phyloP scores from a whole-genome alignment of 768 basidiomycete genomes.

The Lanmaoa rubissima region DNA sequence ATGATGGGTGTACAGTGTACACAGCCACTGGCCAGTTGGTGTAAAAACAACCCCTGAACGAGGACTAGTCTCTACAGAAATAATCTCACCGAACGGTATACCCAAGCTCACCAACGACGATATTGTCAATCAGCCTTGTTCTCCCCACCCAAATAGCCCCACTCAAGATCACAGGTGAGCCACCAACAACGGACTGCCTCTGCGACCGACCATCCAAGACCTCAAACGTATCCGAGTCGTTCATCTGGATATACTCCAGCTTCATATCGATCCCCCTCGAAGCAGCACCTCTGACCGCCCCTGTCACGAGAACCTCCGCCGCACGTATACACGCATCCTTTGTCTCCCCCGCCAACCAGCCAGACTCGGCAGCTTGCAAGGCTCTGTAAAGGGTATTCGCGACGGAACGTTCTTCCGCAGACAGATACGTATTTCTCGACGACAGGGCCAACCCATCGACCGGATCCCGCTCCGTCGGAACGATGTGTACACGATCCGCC shows the following conservation, averaged over 20 bases:
- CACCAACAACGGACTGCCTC: slow-evolving; percentile 24
- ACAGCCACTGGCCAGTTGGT: slow-evolving; percentile 14
- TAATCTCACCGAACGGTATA: background rate
- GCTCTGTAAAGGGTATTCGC: slow-evolving; percentile 70
- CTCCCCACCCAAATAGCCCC: slow-evolving; percentile 84
- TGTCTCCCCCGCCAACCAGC: slow-evolving; percentile 52
- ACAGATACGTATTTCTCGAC: slow-evolving; percentile 86
- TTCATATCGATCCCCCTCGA: slow-evolving; percentile 49
- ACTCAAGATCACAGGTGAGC: slow-evolving; percentile 63
- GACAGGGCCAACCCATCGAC: slow-evolving; percentile 77
- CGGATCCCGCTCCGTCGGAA: slow-evolving; percentile 77
- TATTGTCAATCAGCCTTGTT: slow-evolving; percentile 92
- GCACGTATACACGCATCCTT: slow-evolving; percentile 48
- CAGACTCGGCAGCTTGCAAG: slow-evolving; percentile 51
- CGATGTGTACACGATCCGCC: slow-evolving; percentile 72
- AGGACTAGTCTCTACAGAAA: background rate
- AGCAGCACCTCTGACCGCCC: slow-evolving; percentile 29
- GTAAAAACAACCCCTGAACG: background rate
- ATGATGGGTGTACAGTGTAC: background rate
- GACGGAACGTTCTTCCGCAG: slow-evolving; percentile 54
- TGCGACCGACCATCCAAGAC: slow-evolving; percentile 41
- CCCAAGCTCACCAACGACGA: slow-evolving; percentile 61
- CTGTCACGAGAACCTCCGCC: slow-evolving; percentile 44
- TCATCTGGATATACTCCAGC: slow-evolving; percentile 88
- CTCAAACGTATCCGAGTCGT: slow-evolving; percentile 75